Base-by-base conservation (phyloP, 768 basidiomycete species). In the Filobasidium wieringae region DNA sequence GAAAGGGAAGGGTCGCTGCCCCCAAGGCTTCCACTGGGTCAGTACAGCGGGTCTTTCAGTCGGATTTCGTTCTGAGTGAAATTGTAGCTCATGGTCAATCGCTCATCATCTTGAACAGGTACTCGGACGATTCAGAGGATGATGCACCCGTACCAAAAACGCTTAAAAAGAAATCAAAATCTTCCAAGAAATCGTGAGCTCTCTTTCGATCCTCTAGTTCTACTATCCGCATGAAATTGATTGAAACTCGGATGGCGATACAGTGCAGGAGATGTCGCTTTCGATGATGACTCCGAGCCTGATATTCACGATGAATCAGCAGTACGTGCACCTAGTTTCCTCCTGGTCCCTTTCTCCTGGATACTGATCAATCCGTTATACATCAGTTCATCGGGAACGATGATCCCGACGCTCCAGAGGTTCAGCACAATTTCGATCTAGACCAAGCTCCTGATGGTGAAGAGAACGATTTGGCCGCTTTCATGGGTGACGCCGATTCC, bases 381-480 rank as follows among this genome's bases (percentile, higher is more conserved):
- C 39, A 27, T 39, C 26, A 30, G 47, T 53, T 51, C 45, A 37
- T 57, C n/a, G 27, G 17, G 36, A 32, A 51, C 14, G 56, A 57
- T 36, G 37, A 57, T 49, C 47, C 36, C 36, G 47, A 50, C 50
- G 56, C 49, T n/a, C 56, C 56, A 11, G 56, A 47, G 19, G 56
- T 57, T 26, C 47, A 62, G 33, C 70, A 72, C 59, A 61, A 50
- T 6, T 72, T 72, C 57, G 71, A 70, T 55, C 64, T 72, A 12
- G 70, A 68, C 40, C 64, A 64, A 55, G 66, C 68, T 22, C 69
- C 69, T 19, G 63, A 62, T 11, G 64, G 57, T 22, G 66, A 65
- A 22, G 68, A 69, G 6, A 59, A 61, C n/a, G 63, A 63, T 12
- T 34, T 63, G 26, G 43, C 43, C 11, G 43, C 43, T 14, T 47